Base-by-base conservation (phyloP, 257 asterid genomes). In the Jaltomata sinuosa region DNA sequence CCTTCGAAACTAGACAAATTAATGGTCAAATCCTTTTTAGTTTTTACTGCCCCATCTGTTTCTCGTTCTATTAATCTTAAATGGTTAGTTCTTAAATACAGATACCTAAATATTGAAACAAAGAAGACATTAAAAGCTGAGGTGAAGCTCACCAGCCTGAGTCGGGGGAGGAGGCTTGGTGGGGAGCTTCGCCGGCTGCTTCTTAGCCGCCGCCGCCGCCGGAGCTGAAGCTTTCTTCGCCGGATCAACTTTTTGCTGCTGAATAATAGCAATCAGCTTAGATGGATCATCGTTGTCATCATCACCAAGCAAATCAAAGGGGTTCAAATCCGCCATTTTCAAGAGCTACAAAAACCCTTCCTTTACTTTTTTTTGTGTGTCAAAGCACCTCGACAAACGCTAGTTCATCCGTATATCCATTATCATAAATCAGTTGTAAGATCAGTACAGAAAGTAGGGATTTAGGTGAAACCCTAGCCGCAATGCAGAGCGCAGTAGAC, bases 271-370 rank as follows among this genome's bases (percentile, higher is more conserved):
- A 69, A 93, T 69, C 83, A 91, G 89, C 87, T 83, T 90, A 49
- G 90, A 87, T 7, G 94, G 94, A 86, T 93, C 97, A 86, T 92
- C 98, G 45, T 89, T 18, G 36, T 91, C 98, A 85, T 90, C 97
- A 80, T 91, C 97, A 18, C 91, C 97, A 68, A 95, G 92, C 92
- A 95, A 91, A 91, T 94, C 98, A 87, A 95, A 95, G 14, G 98
- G 98, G 87, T 95, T 95, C 85, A 71, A 42, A 27, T 97, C 91
- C 90, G 98, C 95, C 98, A 95, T 95, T 84, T 68, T 79, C 29
- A 68, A 68, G 18, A 87, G 45, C 64, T 86, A 87, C 80, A 84
- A 84, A 45, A 55, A 80, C 72, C 42, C 86, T 74, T 77, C 36
- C 85, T 74, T 71, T 25, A n/a, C n/a, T 25, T 22, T 21, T 36